Percentiles rank a stretch among this genome's conserved stretches.
phyloP scores from a whole-genome alignment of 2,329 filamentous ascomycete genomes.

The Paraconiothyrium sp. region DNA sequence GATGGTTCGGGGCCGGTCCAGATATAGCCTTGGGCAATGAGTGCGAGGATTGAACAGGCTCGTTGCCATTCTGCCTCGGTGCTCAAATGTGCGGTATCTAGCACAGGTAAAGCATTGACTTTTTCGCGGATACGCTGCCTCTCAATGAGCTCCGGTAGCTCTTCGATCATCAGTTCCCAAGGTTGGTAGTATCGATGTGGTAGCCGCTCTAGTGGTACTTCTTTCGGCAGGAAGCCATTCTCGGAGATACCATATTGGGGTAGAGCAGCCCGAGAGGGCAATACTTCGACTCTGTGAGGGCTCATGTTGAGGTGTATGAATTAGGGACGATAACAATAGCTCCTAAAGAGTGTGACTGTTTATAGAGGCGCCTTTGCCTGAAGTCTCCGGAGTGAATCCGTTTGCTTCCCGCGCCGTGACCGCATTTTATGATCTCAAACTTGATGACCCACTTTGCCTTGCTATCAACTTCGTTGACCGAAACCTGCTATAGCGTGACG shows the following conservation, averaged over 20 bases:
- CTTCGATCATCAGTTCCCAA: slow-evolving; percentile 82
- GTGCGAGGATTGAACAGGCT: slow-evolving; percentile 75
- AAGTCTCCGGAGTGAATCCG: background rate
- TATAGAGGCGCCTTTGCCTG: background rate
- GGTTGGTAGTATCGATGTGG: slow-evolving; percentile 86
- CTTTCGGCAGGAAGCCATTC: slow-evolving; percentile 81
- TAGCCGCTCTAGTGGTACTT: slow-evolving; percentile 75
- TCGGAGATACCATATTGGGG: slow-evolving; percentile 81
- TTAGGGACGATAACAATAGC: background rate
- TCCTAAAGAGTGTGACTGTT: background rate
- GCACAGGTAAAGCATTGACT: slow-evolving; percentile 76
- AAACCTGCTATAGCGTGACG: slow-evolving; percentile 5
- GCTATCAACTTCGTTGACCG: background rate
- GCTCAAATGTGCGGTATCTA: slow-evolving; percentile 77
- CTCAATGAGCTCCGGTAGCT: slow-evolving; percentile 79
- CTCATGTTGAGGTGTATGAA: slow-evolving; percentile 31
- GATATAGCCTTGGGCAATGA: slow-evolving; percentile 79
- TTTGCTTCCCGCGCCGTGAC: background rate
- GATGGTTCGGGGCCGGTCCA: slow-evolving; percentile 78
- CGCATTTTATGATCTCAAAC: background rate
- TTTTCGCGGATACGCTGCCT: slow-evolving; percentile 77
- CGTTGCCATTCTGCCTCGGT: slow-evolving; percentile 85
- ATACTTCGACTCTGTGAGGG: slow-evolving; percentile 35
- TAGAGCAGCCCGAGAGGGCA: slow-evolving; percentile 52
- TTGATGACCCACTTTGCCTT: background rate